Evolutionary conservation across 176 grass and related monocot species (phyloP), one percentile per base, ranked within the genome.

Genomic region (Zoysia japonica): DNA sequence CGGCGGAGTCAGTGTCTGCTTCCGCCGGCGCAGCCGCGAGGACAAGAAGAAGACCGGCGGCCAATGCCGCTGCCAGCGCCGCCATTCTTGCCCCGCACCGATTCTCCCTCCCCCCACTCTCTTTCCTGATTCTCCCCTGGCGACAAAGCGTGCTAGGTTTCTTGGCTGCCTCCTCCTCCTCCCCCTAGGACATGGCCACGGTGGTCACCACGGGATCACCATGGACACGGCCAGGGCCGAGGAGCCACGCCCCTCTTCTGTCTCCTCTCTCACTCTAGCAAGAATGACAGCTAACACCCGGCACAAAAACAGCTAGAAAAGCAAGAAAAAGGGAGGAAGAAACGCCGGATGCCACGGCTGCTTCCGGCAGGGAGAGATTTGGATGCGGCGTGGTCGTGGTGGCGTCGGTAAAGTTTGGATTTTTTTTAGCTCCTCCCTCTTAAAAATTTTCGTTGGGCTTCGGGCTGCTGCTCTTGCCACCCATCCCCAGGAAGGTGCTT

Each of bases 1-100:
- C 87, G 68, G 83, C 64, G 37, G 83, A 45, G 53, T 89, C 83
- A 6, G 87, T 89, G 62, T 40, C 61, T 74, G 83, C 87, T 54
- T 51, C 67, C 37, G 67, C 87, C 78, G 82, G 51, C 61, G 78
- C 61, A 53, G 73, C 45, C 5, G 52, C 68, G 38, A 78, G 19
- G 28, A 61, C 68, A 41, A 89, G 61, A 65, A 89, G 61, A 16
- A 89, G 68, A 16, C 61, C 67, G 12, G 83, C 41, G 12, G 78
- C 52, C 68, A 89, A 85, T 89, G 82, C 82, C 60, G 61, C 83
- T 5, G 67, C 78, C 67, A 66, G 42, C 43, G 78, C 75, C 70
- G 66, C 78, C 83, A 85, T 85, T 42, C 35, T 71, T 59, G 70
- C 20, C 12, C 44, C 6, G n/a, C 54, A 68, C 65, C 36, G 39